phyloP scores from a whole-genome alignment of 805 yeast species.

The Wickerhamiella nectarea region DNA sequence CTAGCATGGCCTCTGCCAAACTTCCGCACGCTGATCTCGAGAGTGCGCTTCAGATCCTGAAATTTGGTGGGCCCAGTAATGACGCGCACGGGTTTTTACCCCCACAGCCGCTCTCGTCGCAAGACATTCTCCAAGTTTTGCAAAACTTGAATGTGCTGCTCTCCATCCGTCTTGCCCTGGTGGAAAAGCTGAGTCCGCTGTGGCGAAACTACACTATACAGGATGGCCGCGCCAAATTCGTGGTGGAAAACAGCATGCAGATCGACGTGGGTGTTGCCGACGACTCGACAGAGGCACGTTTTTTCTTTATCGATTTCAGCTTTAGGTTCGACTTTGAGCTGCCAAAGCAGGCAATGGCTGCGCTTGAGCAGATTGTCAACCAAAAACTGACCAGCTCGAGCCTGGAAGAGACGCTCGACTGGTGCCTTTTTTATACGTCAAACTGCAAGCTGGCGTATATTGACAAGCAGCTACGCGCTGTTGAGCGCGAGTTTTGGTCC shows the following conservation, averaged over 20 bases:
- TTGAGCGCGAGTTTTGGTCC: conserved; percentile 43
- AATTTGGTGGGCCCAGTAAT: conserved; percentile 61
- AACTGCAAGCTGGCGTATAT: conserved; percentile 50
- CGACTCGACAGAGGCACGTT: conserved; percentile 47
- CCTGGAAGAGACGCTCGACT: conserved; percentile 39
- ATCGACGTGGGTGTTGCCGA: conserved; percentile 67
- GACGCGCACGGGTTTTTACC: conserved; percentile 49
- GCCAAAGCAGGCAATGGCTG: conserved; percentile 25
- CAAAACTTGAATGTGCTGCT: conserved; percentile 58
- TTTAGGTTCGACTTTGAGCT: conserved; percentile 35
- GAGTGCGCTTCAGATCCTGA: conserved; percentile 76
- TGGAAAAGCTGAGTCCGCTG: conserved; percentile 42
- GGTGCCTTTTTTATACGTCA: conserved; percentile 47
- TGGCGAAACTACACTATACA: conserved; percentile 50
- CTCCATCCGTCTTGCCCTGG: conserved; percentile 59
- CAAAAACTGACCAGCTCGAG: conserved; percentile 34
- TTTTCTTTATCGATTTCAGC: conserved; percentile 64
- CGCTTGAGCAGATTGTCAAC: conserved; percentile 45
- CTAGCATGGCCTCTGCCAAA: conserved; percentile 73
- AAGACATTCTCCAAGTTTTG: conserved; percentile 46
- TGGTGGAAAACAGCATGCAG: conserved; percentile 51
- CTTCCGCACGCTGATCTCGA: conserved; percentile 81
- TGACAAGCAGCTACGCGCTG: conserved; percentile 40
- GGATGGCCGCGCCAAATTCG: conserved; percentile 64
- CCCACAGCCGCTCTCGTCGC: conserved; percentile 36